Evolutionary conservation across 305 asterid species (phyloP), one percentile per base, ranked within the genome.

Genomic region (Fraxinus floribunda): DNA sequence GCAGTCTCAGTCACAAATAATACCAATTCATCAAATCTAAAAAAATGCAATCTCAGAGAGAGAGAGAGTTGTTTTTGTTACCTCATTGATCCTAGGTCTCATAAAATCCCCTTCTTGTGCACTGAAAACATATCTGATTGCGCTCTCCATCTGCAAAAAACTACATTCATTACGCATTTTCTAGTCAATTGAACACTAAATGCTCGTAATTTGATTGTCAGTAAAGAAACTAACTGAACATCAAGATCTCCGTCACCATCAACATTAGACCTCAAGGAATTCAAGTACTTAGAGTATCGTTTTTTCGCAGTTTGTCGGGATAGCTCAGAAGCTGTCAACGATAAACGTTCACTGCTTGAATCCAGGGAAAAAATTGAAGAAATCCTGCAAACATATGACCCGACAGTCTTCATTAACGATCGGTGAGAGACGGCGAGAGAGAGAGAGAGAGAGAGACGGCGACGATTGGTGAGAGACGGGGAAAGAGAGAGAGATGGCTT

Each of bases 81-180:
- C 98, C 97, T 96, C 98, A 15, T 88, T 5, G 87, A 92, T 94
- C 86, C 98, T 91, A 49, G 98, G 98, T 64, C 57, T 92, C 98
- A 96, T 96, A 88, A 96, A 94, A 84, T 96, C 98, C 18, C 91
- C 97, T 49, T 36, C 82, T n/a, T 94, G 16, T 13, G 95, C 90
- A 15, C 8, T 1, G 70, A 96, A 94, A 84, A 93, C 98, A 1
- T 11, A 75, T 34, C 89, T 0, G 94, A 79, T 83, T 92, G 97
- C 70, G 86, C 93, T 78, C 95, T 93, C 98, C 98, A 96, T 49
- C 99, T 96, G 88, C 74, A 78, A 84, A 84, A 41, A 13, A 82
- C 49, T 7, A 7, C n/a, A 4, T 77, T 64, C 1, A 32, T 16
- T 32, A 18, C 22, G 1, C 0, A 0, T 39, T n/a, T 35, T 11